phyloP scores from a whole-genome alignment of 2,329 filamentous ascomycete genomes.

The Trichoderma semiorbis region DNA sequence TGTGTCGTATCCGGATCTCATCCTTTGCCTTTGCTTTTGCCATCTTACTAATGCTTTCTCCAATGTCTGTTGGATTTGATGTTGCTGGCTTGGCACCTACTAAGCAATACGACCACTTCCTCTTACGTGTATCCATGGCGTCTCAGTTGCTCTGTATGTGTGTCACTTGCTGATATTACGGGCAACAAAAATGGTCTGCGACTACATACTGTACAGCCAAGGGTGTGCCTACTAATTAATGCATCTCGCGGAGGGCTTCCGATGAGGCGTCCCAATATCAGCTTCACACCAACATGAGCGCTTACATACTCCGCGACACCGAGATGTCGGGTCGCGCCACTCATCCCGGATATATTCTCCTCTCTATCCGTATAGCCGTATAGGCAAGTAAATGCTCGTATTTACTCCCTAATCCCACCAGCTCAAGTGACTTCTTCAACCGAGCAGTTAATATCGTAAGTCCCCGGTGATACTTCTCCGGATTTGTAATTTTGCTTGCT shows the following conservation, averaged over 20 bases:
- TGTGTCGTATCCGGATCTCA: neutral
- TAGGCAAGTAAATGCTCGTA: neutral
- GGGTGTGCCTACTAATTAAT: neutral
- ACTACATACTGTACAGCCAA: neutral
- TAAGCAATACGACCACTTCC: neutral
- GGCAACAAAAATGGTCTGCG: neutral
- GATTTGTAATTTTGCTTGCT: neutral
- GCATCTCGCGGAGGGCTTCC: neutral
- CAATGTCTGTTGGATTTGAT: neutral
- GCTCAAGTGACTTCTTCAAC: neutral
- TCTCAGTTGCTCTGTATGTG: neutral
- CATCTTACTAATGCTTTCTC: neutral
- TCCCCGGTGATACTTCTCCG: neutral
- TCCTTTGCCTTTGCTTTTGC: too few species aligned
- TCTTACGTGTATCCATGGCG: neutral
- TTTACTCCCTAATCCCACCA: neutral
- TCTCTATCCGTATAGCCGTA: neutral
- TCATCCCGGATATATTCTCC: neutral
- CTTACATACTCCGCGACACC: neutral
- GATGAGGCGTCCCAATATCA: neutral
- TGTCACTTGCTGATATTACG: neutral
- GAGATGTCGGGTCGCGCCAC: neutral
- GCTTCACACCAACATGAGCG: neutral
- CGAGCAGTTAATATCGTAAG: neutral
- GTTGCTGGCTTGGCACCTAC: neutral